Evolutionary conservation across 352 stramenopile genomes (phyloP).

Genomic region (Phytopythium montanum): DNA sequence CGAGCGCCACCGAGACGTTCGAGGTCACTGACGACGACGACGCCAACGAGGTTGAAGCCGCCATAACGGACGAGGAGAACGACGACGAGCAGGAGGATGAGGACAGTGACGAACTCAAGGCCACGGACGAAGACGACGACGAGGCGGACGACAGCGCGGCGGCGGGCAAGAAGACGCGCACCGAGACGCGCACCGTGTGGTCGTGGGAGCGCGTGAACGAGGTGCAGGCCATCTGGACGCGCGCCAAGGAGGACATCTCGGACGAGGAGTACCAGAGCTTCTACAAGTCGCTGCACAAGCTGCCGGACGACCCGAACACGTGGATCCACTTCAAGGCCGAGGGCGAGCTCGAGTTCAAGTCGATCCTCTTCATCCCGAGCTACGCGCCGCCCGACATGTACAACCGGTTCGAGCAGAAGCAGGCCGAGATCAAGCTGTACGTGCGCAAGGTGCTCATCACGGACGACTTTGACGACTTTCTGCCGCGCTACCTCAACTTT

Average conservation of each 20-base stretch:
- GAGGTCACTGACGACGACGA: conserved; percentile 87
- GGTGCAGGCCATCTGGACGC: conserved; percentile 97
- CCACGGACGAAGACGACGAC: conserved; percentile 79
- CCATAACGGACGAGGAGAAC: conserved; percentile 46
- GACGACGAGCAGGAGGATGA: conserved; percentile 54
- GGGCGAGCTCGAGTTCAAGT: conserved; percentile 99
- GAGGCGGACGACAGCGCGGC: conserved; percentile 43
- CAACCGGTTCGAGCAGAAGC: conserved; percentile 90
- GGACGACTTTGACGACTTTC: conserved; percentile 97
- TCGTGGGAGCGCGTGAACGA: conserved; percentile 97
- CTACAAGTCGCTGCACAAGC: conserved; percentile 95
- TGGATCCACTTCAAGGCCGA: conserved; percentile 99
- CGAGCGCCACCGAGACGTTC: conserved; percentile 89
- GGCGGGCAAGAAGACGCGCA: conserved; percentile 79
- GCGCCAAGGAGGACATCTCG: conserved; percentile 94
- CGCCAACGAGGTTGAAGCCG: conserved; percentile 50
- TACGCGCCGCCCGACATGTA: conserved; percentile 86
- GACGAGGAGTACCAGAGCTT: conserved; percentile 99
- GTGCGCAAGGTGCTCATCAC: conserved; percentile 99
- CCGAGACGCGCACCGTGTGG: conserved; percentile 93
- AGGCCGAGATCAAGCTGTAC: conserved; percentile 96
- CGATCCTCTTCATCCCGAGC: conserved; percentile 96
- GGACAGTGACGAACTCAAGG: conserved; percentile 67
- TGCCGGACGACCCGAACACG: conserved; percentile 79
- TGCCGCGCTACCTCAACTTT: conserved; percentile 99